Conservation (phyloP, 352 stramenopile species). For the Blastocystis hominis region DNA sequence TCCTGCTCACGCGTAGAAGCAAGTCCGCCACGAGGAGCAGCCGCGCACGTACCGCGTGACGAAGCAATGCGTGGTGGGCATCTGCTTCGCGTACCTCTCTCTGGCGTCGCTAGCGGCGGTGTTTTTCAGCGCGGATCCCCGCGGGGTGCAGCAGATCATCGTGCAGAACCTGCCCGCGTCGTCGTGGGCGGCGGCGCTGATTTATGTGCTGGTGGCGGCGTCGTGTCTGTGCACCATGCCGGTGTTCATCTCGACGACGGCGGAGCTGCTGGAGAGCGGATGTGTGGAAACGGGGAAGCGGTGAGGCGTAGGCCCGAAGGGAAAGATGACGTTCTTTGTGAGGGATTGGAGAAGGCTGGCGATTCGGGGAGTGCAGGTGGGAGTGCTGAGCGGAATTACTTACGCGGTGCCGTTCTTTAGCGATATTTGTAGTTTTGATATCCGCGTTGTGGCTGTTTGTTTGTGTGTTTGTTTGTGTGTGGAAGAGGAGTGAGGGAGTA, state of each 20-base stretch:
- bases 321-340: not conserved
- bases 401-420: constrained; percentile 9
- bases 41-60: not conserved
- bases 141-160: not conserved
- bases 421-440: not conserved
- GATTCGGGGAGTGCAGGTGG: not conserved
- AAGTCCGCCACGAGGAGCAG: not conserved
- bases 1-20: not conserved
- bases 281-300: not conserved
- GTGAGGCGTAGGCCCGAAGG: not conserved
- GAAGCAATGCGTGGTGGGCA: not conserved
- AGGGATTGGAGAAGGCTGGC: not conserved
- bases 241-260: not conserved
- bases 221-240: not conserved
- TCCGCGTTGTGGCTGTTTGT: not conserved
- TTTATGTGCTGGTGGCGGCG: not conserved
- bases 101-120: not conserved
- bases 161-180: not conserved
- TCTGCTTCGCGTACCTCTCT: not conserved
- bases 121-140: not conserved
- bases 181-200: not conserved
- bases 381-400: not conserved
- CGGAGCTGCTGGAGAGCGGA: not conserved
- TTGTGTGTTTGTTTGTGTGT: too few relatives aligned
- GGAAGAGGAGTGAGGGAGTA: too few relatives aligned